These are phyloP conservation scores for Ampelomyces quisqualis DNA, from an alignment of 2,329 filamentous ascomycete species.

Conservation along the genomic window DNA sequence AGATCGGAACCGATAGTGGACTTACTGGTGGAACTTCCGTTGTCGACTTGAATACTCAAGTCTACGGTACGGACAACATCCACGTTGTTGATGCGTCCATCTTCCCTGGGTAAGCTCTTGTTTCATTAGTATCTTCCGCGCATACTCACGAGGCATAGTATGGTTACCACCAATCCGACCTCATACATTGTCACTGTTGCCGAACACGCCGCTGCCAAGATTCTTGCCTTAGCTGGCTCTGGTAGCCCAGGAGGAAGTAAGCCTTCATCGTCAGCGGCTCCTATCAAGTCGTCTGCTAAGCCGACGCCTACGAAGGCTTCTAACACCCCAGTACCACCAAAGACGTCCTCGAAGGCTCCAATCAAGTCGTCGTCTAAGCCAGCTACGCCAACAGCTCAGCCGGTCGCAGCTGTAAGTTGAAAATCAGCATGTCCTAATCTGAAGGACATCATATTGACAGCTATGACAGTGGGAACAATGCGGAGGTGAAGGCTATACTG, in stretches of 20 bases:
- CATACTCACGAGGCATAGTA: constrained; percentile 23
- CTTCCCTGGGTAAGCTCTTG: constrained; percentile 44
- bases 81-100: constrained; percentile 52
- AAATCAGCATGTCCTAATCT: not conserved
- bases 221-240: constrained; percentile 28
- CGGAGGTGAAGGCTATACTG: constrained; percentile 20
- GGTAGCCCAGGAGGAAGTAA: constrained; percentile 6
- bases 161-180: constrained; percentile 43
- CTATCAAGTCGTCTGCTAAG: constrained; percentile 6
- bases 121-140: not conserved
- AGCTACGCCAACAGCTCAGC: constrained; percentile 2
- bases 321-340: constrained; percentile 2
- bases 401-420: constrained; percentile 2
- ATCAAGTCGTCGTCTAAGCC: constrained; percentile 6
- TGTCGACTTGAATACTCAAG: constrained; percentile 53
- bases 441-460: not conserved
- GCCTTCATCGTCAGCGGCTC: constrained; percentile 7
- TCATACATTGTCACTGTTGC: constrained; percentile 41
- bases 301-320: constrained; percentile 4
- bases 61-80: constrained; percentile 50
- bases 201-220: constrained; percentile 44
- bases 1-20: constrained; percentile 52
- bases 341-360: constrained; percentile 4
- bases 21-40: constrained; percentile 48
- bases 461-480: constrained; percentile 15